Evolutionary conservation across 2,329 filamentous ascomycete species (phyloP).

Genomic region (Phialophora expanda): DNA sequence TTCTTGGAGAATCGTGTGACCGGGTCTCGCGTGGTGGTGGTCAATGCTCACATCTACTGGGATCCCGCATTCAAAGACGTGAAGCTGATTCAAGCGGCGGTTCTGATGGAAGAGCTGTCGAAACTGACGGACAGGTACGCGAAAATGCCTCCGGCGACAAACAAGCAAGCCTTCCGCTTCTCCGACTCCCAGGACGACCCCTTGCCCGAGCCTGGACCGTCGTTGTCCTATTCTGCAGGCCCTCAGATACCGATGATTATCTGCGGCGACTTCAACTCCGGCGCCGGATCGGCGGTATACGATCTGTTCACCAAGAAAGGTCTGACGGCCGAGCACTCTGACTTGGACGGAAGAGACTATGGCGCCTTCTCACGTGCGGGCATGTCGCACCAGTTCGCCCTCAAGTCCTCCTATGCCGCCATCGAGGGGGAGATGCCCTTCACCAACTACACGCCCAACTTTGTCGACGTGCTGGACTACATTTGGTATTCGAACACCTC

Average conservation of each 20-base stretch:
- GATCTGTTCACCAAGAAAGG: slow-evolving; percentile 83
- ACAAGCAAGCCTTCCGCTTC: slow-evolving; percentile 67
- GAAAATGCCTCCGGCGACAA: slow-evolving; percentile 76
- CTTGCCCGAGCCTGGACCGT: slow-evolving; percentile 72
- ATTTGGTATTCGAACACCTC: slow-evolving; percentile 96
- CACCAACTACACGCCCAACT: slow-evolving; percentile 96
- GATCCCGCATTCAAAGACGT: slow-evolving; percentile 89
- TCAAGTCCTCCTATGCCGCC: slow-evolving; percentile 86
- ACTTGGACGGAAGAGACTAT: slow-evolving; percentile 81
- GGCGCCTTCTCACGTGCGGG: slow-evolving; percentile 91
- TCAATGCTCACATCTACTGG: slow-evolving; percentile 95
- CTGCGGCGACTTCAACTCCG: slow-evolving; percentile 96
- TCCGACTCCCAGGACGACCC: slow-evolving; percentile 61
- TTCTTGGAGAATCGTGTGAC: slow-evolving; percentile 92
- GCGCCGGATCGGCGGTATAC: slow-evolving; percentile 83
- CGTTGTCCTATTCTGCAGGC: slow-evolving; percentile 82
- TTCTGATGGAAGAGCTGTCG: slow-evolving; percentile 88
- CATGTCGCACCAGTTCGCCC: slow-evolving; percentile 90
- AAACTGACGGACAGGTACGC: slow-evolving; percentile 86
- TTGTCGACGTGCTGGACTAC: slow-evolving; percentile 91
- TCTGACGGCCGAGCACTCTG: slow-evolving; percentile 76
- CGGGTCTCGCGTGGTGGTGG: slow-evolving; percentile 88
- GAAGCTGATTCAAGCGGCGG: slow-evolving; percentile 94
- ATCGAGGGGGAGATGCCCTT: slow-evolving; percentile 81
- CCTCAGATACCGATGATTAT: slow-evolving; percentile 89